These are phyloP conservation scores for Manihot esculenta DNA, from an alignment of 441 rosid genomes.

Conservation along the genomic window DNA sequence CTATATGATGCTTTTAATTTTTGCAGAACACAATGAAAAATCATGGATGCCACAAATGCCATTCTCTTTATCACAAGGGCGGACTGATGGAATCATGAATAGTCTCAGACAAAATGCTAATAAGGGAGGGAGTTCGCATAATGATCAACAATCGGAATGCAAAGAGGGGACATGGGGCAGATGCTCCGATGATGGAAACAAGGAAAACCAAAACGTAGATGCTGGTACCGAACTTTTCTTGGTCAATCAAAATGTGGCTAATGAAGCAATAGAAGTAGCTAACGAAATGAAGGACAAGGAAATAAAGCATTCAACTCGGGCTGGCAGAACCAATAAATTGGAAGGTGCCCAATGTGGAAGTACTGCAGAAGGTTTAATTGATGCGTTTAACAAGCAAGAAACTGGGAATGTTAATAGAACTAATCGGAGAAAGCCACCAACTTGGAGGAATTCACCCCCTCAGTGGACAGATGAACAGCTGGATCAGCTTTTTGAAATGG, in stretches of 20 bases:
- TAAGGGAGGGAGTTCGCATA: slow-evolving; percentile 20
- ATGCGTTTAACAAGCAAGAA: slow-evolving; percentile 13
- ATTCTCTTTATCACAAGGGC: slow-evolving; percentile 31
- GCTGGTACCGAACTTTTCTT: slow-evolving; percentile 5
- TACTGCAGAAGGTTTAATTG: slow-evolving; percentile 12
- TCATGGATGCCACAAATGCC: slow-evolving; percentile 24
- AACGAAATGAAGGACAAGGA: slow-evolving; percentile 14
- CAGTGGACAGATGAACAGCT: slow-evolving; percentile 92
- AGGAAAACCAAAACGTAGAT: slow-evolving; percentile 21
- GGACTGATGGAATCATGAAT: slow-evolving; percentile 46
- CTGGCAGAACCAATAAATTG: slow-evolving; percentile 6
- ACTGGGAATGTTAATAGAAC: slow-evolving; percentile 5
- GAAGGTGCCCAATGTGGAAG: not conserved
- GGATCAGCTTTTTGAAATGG: slow-evolving; percentile 66
- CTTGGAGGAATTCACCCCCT: slow-evolving; percentile 38
- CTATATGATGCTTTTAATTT: slow-evolving; percentile 5
- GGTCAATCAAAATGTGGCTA: slow-evolving; percentile 23
- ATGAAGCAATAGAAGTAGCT: slow-evolving; percentile 20
- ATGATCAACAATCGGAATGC: slow-evolving; percentile 24
- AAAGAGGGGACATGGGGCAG: slow-evolving; percentile 20
- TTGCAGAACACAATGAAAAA: slow-evolving; percentile 39
- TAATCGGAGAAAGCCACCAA: slow-evolving; percentile 21
- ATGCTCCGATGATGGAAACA: slow-evolving; percentile 18
- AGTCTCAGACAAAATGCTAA: slow-evolving; percentile 37
- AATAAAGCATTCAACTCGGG: slow-evolving; percentile 22